A percentile compares a stretch with the other conserved stretches of the same genome.
These are phyloP conservation scores for Linderina pennispora DNA, from an alignment of 192 early-diverging fungal genomes.

Conservation along the genomic window DNA sequence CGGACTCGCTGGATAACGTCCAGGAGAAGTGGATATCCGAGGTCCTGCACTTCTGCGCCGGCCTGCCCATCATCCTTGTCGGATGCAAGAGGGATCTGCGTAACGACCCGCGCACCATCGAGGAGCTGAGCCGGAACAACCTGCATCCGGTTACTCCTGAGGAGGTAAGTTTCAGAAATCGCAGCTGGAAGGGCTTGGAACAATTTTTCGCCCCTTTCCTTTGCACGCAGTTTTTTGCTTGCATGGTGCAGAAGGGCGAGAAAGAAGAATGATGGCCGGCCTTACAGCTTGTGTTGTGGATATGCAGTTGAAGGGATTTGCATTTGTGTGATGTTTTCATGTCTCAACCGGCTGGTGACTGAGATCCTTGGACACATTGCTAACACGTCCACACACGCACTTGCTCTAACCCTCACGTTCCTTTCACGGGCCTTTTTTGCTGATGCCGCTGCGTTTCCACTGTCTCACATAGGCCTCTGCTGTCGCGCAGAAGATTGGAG, in stretches of 20 bases:
- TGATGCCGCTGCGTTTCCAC: no score
- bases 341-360: no score
- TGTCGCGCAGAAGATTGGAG: constrained; percentile 80
- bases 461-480: constrained; percentile 52
- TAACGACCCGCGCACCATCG: constrained; percentile 70
- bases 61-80: constrained; percentile 79
- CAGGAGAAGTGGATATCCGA: constrained; percentile 88
- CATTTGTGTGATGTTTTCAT: no score
- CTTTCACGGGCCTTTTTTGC: constrained; percentile 1
- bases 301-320: no score
- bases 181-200: no score
- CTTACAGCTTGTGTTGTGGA: no score
- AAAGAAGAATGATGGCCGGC: no score
- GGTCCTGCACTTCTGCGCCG: constrained; percentile 79
- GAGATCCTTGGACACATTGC: no score
- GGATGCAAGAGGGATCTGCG: constrained; percentile 88
- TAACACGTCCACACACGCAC: no score
- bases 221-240: no score
- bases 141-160: constrained; percentile 69
- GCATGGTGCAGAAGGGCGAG: no score
- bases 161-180: constrained; percentile 57
- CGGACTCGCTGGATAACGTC: constrained; percentile 73
- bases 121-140: constrained; percentile 65
- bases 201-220: no score
- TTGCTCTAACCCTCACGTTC: not conserved